A percentile compares a stretch with the other conserved stretches of the same genome.
Evolutionary conservation across 306 rosid genomes (phyloP).

Genomic region (Vigna nakashimae): DNA sequence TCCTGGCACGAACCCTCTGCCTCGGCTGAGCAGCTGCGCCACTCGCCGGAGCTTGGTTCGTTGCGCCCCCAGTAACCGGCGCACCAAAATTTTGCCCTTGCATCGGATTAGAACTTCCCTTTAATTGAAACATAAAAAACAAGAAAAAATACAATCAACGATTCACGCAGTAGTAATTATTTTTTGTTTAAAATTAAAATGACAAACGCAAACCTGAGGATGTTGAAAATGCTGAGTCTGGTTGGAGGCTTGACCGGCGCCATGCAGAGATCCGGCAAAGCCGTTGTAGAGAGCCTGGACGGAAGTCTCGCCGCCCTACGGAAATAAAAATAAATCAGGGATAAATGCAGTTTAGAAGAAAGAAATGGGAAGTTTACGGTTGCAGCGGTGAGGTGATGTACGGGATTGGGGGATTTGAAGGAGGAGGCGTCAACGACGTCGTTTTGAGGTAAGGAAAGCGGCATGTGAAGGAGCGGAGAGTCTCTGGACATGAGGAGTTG

Average conservation of each 20-base stretch:
- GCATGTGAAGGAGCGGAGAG: slow-evolving; percentile 54
- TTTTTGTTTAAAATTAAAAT: background rate
- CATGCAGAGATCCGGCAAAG: slow-evolving; percentile 67
- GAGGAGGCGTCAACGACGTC: slow-evolving; percentile 68
- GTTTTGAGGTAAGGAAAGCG: slow-evolving; percentile 52
- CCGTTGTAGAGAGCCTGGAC: slow-evolving; percentile 66
- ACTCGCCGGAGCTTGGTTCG: slow-evolving; percentile 60
- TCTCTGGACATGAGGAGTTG: slow-evolving; percentile 70
- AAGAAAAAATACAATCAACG: background rate
- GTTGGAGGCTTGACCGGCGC: slow-evolving; percentile 47
- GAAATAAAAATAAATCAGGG: background rate
- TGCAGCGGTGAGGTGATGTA: slow-evolving; percentile 3
- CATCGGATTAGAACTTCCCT: slow-evolving; percentile 33
- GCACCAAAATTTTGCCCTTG: slow-evolving; percentile 62
- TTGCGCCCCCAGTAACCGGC: slow-evolving; percentile 42
- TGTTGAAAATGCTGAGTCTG: slow-evolving; percentile 69
- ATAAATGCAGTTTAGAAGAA: background rate
- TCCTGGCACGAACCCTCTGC: slow-evolving; percentile 85
- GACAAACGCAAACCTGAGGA: slow-evolving; percentile 49
- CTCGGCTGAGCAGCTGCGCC: slow-evolving; percentile 70
- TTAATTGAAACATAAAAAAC: background rate
- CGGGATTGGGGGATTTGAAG: slow-evolving; percentile 66
- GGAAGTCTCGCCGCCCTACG: slow-evolving; percentile 51
- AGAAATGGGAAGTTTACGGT: background rate
- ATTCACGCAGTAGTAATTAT: background rate